A percentile compares a stretch with the other conserved stretches of the same genome.
Evolutionary conservation across 306 rosid genomes (phyloP).

Genomic region (Quercus gilva): DNA sequence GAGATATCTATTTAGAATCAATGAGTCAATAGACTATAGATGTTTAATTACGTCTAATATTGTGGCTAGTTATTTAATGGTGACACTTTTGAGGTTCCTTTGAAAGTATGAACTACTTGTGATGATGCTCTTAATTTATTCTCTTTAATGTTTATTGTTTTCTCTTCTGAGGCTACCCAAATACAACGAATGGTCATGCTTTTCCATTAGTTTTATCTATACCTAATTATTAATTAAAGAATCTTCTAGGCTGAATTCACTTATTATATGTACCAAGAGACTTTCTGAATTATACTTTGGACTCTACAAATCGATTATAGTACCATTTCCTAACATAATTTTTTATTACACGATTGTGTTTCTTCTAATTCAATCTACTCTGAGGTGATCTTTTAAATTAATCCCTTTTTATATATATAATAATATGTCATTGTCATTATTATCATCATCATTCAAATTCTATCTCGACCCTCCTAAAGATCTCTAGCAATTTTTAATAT

Average conservation of each 20-base stretch:
- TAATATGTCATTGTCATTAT: constrained; percentile 12
- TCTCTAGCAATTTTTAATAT: background rate
- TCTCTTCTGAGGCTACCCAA: background rate
- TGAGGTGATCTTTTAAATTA: background rate
- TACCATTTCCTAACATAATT: background rate
- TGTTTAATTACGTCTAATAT: background rate
- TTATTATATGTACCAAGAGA: background rate
- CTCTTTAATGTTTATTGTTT: background rate
- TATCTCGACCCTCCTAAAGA: constrained; percentile 23
- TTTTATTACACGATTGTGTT: background rate
- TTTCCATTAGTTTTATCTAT: background rate
- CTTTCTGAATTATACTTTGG: background rate
- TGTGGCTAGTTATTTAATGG: background rate
- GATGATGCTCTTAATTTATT: background rate
- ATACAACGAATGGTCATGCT: constrained; percentile 9
- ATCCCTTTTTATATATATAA: constrained; percentile 11
- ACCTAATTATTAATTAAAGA: constrained; percentile 12
- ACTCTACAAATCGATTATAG: constrained; percentile 19
- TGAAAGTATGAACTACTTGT: too few species aligned
- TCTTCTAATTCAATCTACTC: background rate
- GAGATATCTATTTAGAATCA: too few species aligned
- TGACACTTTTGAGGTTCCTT: background rate
- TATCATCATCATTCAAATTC: constrained; percentile 15
- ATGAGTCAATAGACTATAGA: background rate
- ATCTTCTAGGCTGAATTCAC: constrained; percentile 31